Evolutionary conservation across 75 land plant species (phyloP).

Genomic region (Pseudotsuga menziesii): DNA sequence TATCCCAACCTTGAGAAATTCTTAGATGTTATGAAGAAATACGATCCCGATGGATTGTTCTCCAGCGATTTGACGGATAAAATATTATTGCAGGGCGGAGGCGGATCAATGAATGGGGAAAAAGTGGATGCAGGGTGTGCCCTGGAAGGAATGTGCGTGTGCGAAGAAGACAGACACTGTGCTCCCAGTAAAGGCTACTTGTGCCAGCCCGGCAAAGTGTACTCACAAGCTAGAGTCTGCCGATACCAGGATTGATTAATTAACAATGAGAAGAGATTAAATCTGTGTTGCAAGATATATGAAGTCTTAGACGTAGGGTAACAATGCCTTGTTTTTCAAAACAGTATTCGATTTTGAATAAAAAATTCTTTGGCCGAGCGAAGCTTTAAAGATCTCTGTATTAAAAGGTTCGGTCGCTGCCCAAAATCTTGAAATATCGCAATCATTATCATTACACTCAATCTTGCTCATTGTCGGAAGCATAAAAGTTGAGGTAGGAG

Average conservation of each 20-base stretch:
- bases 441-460: too few relatives aligned
- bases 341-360: too few relatives aligned
- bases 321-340: too few relatives aligned
- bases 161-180: conserved; percentile 71
- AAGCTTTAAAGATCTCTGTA: too few relatives aligned
- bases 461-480: too few relatives aligned
- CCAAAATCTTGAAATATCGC: too few relatives aligned
- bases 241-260: not conserved
- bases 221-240: conserved; percentile 61
- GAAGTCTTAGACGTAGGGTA: too few relatives aligned
- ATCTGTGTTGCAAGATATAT: too few relatives aligned
- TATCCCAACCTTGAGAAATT: conserved; percentile 37
- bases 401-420: too few relatives aligned
- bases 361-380: too few relatives aligned
- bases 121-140: conserved; percentile 58
- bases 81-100: conserved; percentile 19
- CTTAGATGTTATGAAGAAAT: conserved; percentile 28
- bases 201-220: conserved; percentile 58
- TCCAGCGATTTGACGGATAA: conserved; percentile 59
- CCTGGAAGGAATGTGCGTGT: conserved; percentile 71
- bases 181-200: conserved; percentile 47
- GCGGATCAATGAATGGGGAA: not conserved
- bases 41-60: conserved; percentile 53
- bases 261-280: too few relatives aligned
- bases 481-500: too few relatives aligned